Percentiles rank a stretch among this genome's conserved stretches.
phyloP scores from a whole-genome alignment of 352 stramenopile genomes.

The Pythium pectinolyticum region DNA sequence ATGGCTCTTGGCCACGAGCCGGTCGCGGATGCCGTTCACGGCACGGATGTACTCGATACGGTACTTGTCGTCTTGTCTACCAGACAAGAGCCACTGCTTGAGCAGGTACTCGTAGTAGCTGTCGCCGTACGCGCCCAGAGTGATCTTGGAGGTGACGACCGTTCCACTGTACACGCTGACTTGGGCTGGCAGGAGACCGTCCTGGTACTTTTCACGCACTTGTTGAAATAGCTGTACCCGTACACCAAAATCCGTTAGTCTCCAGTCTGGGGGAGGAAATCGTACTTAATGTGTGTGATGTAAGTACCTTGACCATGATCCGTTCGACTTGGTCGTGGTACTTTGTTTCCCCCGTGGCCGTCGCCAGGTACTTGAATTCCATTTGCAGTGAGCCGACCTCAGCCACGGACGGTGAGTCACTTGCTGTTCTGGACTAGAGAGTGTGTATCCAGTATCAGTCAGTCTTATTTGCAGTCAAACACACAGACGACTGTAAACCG shows the following conservation, averaged over 20 bases:
- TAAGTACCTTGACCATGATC: slow-evolving; percentile 61
- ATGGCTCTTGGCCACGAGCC: slow-evolving; percentile 55
- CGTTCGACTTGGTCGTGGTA: slow-evolving; percentile 71
- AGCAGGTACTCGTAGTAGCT: slow-evolving; percentile 88
- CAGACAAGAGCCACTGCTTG: slow-evolving; percentile 79
- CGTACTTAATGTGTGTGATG: neutral
- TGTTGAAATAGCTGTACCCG: slow-evolving; percentile 43
- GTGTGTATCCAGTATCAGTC: no score
- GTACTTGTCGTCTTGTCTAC: slow-evolving; percentile 75
- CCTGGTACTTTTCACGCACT: slow-evolving; percentile 52
- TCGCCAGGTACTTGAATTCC: slow-evolving; percentile 80
- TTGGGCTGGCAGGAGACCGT: slow-evolving; percentile 55
- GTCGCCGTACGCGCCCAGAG: slow-evolving; percentile 69
- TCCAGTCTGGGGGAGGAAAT: neutral
- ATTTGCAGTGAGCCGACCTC: slow-evolving; percentile 76
- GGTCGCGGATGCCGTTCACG: slow-evolving; percentile 58
- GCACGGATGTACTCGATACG: slow-evolving; percentile 63
- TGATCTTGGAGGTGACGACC: slow-evolving; percentile 55
- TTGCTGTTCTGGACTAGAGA: slow-evolving; percentile 36
- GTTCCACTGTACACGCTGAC: slow-evolving; percentile 45
- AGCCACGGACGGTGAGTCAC: slow-evolving; percentile 49
- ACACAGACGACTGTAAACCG: neutral
- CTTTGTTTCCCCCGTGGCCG: slow-evolving; percentile 52
- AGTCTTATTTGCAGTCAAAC: no score
- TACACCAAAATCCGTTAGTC: neutral